These are phyloP conservation scores for Neurospora tetrasperma DNA, from an alignment of 495 filamentous ascomycete species.

Conservation along the genomic window DNA sequence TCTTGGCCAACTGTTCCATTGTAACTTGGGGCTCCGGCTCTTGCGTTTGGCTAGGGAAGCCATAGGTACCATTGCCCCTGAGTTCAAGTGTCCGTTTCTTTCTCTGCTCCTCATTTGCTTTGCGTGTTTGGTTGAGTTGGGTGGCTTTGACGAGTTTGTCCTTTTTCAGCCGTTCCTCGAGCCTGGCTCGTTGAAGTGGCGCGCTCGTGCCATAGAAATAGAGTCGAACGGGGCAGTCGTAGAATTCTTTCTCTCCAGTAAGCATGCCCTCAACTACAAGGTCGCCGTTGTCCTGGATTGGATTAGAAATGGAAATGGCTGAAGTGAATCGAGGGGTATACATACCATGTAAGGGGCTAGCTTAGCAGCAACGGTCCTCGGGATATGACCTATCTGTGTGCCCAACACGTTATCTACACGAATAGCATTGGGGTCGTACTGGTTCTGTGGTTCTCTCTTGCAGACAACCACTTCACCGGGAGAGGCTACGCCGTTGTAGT, in stretches of 20 bases:
- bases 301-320: background rate
- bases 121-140: slow-evolving; percentile 36
- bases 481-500: slow-evolving; percentile 63
- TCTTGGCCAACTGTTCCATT: slow-evolving; percentile 53
- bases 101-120: slow-evolving; percentile 39
- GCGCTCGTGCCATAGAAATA: slow-evolving; percentile 57
- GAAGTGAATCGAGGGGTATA: background rate
- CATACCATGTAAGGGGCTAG: slow-evolving; percentile 62
- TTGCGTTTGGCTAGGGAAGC: slow-evolving; percentile 15
- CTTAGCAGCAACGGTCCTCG: slow-evolving; percentile 51
- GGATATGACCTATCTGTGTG: slow-evolving; percentile 72
- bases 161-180: slow-evolving; percentile 51
- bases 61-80: slow-evolving; percentile 22
- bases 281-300: slow-evolving; percentile 21
- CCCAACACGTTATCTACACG: slow-evolving; percentile 71
- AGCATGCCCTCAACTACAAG: slow-evolving; percentile 55
- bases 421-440: slow-evolving; percentile 71
- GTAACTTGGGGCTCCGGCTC: slow-evolving; percentile 26
- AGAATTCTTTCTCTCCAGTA: slow-evolving; percentile 47
- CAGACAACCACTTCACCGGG: slow-evolving; percentile 61
- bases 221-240: slow-evolving; percentile 61
- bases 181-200: slow-evolving; percentile 31
- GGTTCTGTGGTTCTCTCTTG: slow-evolving; percentile 58
- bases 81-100: slow-evolving; percentile 20
- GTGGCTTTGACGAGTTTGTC: slow-evolving; percentile 46